phyloP scores from a whole-genome alignment of 129 eudicot genomes.

The Daucus carota region DNA sequence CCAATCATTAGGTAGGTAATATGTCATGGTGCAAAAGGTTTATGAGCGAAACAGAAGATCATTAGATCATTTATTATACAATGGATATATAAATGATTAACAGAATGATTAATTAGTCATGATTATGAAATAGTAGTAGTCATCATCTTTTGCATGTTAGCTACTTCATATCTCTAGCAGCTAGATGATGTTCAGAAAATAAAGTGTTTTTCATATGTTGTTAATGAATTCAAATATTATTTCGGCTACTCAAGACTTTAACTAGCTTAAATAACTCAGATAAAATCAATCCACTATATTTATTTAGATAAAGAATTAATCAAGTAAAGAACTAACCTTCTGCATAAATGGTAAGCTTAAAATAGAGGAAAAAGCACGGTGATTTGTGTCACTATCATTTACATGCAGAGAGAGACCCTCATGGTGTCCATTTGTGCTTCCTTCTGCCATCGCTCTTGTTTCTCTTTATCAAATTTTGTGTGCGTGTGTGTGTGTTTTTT shows the following conservation, averaged over 20 bases:
- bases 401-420: not conserved
- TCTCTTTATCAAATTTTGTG: not conserved
- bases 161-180: not conserved
- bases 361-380: not conserved
- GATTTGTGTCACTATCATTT: not conserved
- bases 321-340: not conserved
- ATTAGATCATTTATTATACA: not conserved
- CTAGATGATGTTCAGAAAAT: not conserved
- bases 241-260: not conserved
- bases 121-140: not conserved
- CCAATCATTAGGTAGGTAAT: not conserved
- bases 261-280: not conserved
- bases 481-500: not conserved
- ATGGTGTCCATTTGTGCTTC: not conserved
- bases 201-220: not conserved
- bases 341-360: not conserved
- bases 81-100: not conserved
- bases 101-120: not conserved
- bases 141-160: not conserved
- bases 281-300: not conserved
- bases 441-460: not conserved
- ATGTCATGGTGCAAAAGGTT: not conserved
- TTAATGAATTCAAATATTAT: not conserved
- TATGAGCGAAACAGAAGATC: too few relatives aligned
- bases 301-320: too few relatives aligned